Conservation (phyloP, 768 basidiomycete species). For the Erythrobasidium yunnanense region DNA sequence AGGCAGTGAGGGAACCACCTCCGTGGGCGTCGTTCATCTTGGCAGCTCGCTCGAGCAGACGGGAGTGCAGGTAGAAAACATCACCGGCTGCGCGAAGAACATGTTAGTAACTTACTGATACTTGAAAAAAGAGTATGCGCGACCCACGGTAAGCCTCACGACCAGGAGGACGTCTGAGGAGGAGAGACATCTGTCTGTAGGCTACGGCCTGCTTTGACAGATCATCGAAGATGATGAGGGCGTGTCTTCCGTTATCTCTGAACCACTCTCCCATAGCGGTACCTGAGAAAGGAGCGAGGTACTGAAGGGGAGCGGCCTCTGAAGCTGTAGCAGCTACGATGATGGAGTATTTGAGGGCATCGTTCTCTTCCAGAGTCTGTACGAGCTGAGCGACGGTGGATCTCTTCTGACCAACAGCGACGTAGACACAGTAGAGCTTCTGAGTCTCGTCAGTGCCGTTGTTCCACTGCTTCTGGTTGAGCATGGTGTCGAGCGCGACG, state of each 20-base stretch:
- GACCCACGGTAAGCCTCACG: conserved; percentile 97
- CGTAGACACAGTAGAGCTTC: conserved; percentile 99
- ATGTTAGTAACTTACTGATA: neutral
- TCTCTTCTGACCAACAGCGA: conserved; percentile 97
- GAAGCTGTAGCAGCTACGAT: conserved; percentile 99
- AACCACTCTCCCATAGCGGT: conserved; percentile 99
- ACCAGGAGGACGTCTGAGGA: conserved; percentile 98
- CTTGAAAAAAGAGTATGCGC: conserved; percentile 30
- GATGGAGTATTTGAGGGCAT: conserved; percentile 99
- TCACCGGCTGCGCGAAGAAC: conserved; percentile 43
- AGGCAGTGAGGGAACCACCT: conserved; percentile 94
- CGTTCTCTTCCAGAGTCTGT: conserved; percentile 98
- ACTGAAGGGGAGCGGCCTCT: conserved; percentile 97
- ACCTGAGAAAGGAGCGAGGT: conserved; percentile 99
- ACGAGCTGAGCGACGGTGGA: conserved; percentile 99
- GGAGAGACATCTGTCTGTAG: conserved; percentile 99
- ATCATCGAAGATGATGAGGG: conserved; percentile 98
- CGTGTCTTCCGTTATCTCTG: conserved; percentile 99
- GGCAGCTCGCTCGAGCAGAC: conserved; percentile 98
- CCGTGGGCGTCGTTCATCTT: conserved; percentile 99
- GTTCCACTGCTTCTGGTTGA: conserved; percentile 99
- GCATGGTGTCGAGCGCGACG: conserved; percentile 98
- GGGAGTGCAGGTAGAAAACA: conserved; percentile 99
- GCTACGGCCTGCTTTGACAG: conserved; percentile 99
- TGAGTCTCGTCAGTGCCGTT: conserved; percentile 90